A percentile compares a stretch with the other conserved stretches of the same genome.
Conservation (phyloP, 345 rosid genomes). For the Salix viminalis region DNA sequence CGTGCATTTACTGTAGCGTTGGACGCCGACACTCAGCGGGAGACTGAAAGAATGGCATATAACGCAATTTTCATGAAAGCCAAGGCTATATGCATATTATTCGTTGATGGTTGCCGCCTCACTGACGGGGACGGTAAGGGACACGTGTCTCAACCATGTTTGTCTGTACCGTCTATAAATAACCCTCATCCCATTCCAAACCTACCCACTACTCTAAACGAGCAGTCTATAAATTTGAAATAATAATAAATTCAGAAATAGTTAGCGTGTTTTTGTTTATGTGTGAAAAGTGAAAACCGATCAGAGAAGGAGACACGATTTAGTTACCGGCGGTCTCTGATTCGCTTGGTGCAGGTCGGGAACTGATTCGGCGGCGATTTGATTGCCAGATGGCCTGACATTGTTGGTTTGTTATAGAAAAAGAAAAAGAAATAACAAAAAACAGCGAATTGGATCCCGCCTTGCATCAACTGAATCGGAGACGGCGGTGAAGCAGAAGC, state of each 20-base stretch:
- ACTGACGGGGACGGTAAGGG: not conserved
- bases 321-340: conserved; percentile 70
- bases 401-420: not conserved
- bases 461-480: conserved; percentile 99
- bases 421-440: not conserved
- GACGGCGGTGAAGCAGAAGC: conserved; percentile 53
- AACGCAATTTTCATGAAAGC: conserved; percentile 5
- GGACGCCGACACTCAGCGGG: not conserved
- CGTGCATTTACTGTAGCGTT: conserved; percentile 22
- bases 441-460: conserved; percentile 64
- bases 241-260: too few species aligned
- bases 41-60: not conserved
- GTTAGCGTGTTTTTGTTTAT: too few species aligned
- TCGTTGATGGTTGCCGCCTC: not conserved
- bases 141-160: conserved; percentile 30
- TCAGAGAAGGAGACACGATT: conserved; percentile 4
- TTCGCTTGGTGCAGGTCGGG: conserved; percentile 99
- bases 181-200: not conserved
- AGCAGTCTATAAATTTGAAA: not conserved
- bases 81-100: not conserved
- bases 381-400: conserved; percentile 19
- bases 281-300: not conserved
- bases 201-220: not conserved
- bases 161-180: conserved; percentile 41
- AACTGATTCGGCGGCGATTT: conserved; percentile 30